Percentiles rank a stretch among this genome's conserved stretches.
These are phyloP conservation scores for Ceratobasidium sp. DNA, from an alignment of 1,284 basidiomycete genomes.

Conservation along the genomic window DNA sequence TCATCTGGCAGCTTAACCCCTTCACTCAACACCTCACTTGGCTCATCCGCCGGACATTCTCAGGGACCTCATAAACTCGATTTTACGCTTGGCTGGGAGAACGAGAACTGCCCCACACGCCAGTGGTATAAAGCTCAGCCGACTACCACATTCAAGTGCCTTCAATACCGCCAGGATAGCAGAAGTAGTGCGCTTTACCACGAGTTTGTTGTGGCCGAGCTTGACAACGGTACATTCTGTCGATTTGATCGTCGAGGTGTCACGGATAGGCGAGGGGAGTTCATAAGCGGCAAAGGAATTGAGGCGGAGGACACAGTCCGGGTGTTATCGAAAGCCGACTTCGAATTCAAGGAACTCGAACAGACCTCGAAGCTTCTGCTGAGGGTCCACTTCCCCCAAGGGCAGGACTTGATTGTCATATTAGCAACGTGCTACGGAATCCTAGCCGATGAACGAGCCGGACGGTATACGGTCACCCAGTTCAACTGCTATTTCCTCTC, in stretches of 20 bases:
- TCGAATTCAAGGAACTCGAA: not conserved
- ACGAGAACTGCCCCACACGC: not conserved
- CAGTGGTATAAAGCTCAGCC: slow-evolving; percentile 19
- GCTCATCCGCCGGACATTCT: not conserved
- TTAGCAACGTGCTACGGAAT: slow-evolving; percentile 22
- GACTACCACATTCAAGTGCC: not conserved
- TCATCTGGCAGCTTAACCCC: not conserved
- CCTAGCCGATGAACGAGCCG: not conserved
- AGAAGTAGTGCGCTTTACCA: not conserved
- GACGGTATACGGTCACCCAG: slow-evolving; percentile 3
- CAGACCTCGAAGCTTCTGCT: not conserved
- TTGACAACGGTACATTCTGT: slow-evolving; percentile 8
- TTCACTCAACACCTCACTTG: not conserved
- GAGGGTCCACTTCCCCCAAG: not conserved
- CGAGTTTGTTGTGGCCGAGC: slow-evolving; percentile 30
- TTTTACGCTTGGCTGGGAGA: not conserved
- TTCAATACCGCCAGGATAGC: slow-evolving; percentile 19
- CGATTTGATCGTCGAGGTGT: slow-evolving; percentile 13
- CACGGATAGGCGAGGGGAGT: not conserved
- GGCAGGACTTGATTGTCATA: slow-evolving; percentile 12
- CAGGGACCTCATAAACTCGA: not conserved
- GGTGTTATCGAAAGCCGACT: not conserved
- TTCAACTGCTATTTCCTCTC: slow-evolving; percentile 41
- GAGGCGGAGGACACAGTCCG: slow-evolving; percentile 17
- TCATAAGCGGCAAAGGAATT: not conserved